Evolutionary conservation across 2,329 filamentous ascomycete species (phyloP), one percentile per base, ranked within the genome.

Genomic region (Cordyceps javanica): DNA sequence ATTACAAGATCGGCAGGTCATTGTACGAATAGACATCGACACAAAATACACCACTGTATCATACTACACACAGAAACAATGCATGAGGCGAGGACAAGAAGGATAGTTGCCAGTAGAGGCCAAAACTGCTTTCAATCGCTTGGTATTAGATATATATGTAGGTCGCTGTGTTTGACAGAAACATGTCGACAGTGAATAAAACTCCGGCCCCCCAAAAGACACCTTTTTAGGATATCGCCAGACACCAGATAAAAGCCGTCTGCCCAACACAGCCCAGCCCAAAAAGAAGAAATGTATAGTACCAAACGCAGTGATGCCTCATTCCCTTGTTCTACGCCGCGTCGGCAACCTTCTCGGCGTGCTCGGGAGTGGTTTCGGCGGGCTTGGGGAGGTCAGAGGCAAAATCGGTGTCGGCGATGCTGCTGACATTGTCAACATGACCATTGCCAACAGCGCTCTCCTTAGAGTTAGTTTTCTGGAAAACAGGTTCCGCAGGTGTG

Each of bases 181-280:
- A 39, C 13, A 48, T 32, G 26, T 55, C n/a, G 36, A 55, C 53
- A 55, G 42, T 46, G 30, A 41, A 30, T 28, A 34, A 55, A 48
- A 55, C 42, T 55, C 42, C 53, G 48, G 41, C 14, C 21, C 32
- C 53, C 21, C 19, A 42, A 21, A 54, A 28, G 38, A 55, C 26
- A 26, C 25, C 54, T 19, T 23, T n/a, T 41, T 13, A 39, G 36
- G 25, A 34, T 41, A 56, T 56, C 45, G 54, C 54, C 54, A 42
- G 54, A 50, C 54, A 50, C 54, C 54, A 50, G 16, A 56, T 30
- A 48, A 39, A 10, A 49, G 54, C 36, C n/a, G 44, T 32, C 45
- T 56, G 44, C 26, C 26, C 34, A 44, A 41, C 44, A 56, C 54
- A 56, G 36, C 36, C 25, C 54, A 56, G 54, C 54, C 54, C 54